Percentiles rank a stretch among this genome's conserved stretches.
phyloP scores from a whole-genome alignment of 2,329 filamentous ascomycete genomes.

The Fusarium metavorans region DNA sequence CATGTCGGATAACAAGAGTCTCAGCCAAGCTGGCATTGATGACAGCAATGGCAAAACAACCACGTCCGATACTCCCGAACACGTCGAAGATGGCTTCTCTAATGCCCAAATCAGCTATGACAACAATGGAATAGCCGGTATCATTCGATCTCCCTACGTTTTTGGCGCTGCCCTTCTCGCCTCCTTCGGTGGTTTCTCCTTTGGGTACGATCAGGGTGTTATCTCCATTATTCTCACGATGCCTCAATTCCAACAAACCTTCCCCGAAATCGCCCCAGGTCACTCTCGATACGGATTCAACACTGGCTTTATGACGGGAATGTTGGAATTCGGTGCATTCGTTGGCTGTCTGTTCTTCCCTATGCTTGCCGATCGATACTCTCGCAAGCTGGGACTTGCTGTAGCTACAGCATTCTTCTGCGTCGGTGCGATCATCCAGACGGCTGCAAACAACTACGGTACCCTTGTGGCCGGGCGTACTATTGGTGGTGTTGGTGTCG shows the following conservation, averaged over 20 bases:
- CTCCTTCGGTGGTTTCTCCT: conserved; percentile 37
- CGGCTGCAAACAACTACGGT: conserved; percentile 59
- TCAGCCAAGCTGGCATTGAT: neutral
- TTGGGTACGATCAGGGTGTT: conserved; percentile 51
- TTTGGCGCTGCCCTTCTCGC: conserved; percentile 56
- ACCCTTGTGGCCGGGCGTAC: conserved; percentile 67
- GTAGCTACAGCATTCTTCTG: conserved; percentile 64
- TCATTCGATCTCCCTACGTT: conserved; percentile 46
- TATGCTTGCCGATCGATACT: conserved; percentile 47
- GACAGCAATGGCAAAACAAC: neutral
- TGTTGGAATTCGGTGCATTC: conserved; percentile 27
- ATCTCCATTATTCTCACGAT: conserved; percentile 54
- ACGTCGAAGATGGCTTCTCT: neutral
- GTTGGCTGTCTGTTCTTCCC: conserved; percentile 22
- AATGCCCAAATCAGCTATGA: neutral
- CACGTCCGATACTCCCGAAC: neutral
- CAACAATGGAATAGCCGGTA: neutral
- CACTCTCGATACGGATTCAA: conserved; percentile 10
- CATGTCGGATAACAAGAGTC: neutral
- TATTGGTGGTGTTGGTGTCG: conserved; percentile 52
- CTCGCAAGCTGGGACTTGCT: conserved; percentile 65
- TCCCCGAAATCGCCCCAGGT: conserved; percentile 42
- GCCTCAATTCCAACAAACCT: conserved; percentile 55
- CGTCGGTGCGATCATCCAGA: conserved; percentile 65
- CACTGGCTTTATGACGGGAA: conserved; percentile 48